Percentiles rank a stretch among this genome's conserved stretches.
These are phyloP conservation scores for Striga asiatica DNA, from an alignment of 257 asterid species.

Conservation along the genomic window DNA sequence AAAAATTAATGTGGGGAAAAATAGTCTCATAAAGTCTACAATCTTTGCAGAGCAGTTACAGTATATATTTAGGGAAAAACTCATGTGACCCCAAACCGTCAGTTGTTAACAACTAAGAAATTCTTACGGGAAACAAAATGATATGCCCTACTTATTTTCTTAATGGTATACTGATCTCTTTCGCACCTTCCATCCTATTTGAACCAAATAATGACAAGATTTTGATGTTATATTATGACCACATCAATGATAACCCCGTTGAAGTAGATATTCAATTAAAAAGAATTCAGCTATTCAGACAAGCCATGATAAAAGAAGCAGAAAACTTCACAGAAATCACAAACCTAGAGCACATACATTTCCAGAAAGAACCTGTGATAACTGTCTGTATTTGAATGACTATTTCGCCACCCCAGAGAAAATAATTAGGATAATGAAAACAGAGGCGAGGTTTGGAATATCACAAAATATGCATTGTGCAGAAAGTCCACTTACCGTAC, in stretches of 20 bases:
- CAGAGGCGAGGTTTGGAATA: not conserved
- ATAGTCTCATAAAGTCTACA: not conserved
- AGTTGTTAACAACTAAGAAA: not conserved
- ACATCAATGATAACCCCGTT: not conserved
- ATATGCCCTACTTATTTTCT: not conserved
- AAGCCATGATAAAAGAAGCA: not conserved
- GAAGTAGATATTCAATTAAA: too few relatives aligned
- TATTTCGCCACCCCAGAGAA: not conserved
- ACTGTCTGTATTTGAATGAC: not conserved
- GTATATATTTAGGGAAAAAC: not conserved
- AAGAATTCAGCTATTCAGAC: too few relatives aligned
- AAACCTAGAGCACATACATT: not conserved
- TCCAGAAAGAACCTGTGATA: not conserved
- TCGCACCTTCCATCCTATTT: not conserved
- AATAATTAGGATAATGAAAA: not conserved
- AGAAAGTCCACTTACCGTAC: constrained; percentile 48
- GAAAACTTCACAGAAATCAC: not conserved
- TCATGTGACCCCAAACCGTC: not conserved
- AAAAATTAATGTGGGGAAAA: not conserved
- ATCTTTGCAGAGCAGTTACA: not conserved
- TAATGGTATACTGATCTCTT: not conserved
- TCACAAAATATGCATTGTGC: not conserved
- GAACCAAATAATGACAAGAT: not conserved
- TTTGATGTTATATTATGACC: not conserved
- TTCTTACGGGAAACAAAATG: not conserved